Evolutionary conservation across 176 grass and related monocot species (phyloP).

Genomic region (Areca catechu): DNA sequence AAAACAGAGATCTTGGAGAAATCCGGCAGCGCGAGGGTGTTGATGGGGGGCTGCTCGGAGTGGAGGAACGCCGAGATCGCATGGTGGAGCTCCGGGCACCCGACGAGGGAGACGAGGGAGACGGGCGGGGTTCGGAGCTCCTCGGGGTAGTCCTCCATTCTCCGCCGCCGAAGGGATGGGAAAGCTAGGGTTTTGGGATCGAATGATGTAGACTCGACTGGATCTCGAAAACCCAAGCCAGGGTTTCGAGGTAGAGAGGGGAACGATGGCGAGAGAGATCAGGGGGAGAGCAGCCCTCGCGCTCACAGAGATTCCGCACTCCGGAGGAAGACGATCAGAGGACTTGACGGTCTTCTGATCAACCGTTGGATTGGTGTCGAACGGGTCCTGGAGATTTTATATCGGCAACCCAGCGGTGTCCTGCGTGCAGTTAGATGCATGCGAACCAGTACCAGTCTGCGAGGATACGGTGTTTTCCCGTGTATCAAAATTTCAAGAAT

Average conservation of each 20-base stretch:
- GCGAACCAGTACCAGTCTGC: no score
- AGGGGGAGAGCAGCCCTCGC: neutral
- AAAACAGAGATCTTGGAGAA: constrained; percentile 71
- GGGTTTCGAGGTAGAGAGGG: neutral
- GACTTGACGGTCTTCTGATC: no score
- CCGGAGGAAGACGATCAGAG: no score
- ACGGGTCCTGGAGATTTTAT: no score
- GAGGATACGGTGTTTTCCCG: no score
- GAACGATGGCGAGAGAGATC: neutral
- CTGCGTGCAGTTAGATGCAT: no score
- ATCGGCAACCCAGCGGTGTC: no score
- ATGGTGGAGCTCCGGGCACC: constrained; percentile 90
- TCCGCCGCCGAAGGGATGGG: neutral
- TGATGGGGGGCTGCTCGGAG: constrained; percentile 76
- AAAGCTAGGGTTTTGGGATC: neutral
- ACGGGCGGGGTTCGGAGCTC: constrained; percentile 92
- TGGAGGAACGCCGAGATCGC: constrained; percentile 76
- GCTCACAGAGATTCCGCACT: no score
- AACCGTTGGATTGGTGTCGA: no score
- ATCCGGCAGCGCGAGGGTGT: constrained; percentile 69
- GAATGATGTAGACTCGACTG: neutral
- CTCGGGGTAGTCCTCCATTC: constrained; percentile 96
- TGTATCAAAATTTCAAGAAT: no score
- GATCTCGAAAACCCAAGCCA: no score
- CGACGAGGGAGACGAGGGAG: constrained; percentile 59